Evolutionary conservation across 78 protist species (phyloP), one percentile per base, ranked within the genome.

Genomic region (Dictyostelium purpureum): DNA sequence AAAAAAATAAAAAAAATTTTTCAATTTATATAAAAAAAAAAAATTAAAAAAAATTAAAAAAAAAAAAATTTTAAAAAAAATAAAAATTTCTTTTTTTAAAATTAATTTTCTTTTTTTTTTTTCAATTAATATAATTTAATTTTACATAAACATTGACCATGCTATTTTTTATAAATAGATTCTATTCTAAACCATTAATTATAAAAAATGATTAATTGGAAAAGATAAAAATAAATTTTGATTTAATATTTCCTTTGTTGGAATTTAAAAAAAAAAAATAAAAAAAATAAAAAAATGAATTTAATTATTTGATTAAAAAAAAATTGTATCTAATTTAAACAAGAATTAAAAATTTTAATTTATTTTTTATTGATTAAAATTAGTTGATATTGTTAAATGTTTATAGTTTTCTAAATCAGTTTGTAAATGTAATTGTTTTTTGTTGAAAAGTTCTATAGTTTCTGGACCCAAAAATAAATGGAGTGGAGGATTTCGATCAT

Each of bases 381-480:
- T 78, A 21, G 87, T 78, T 6, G 73, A 40, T 6, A 43, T 61
- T 11, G 63, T 35, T 61, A 42, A 28, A 40, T 37, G 40, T 78
- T 43, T 54, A 26, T 61, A 59, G n/a, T 57, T 5, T 31, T 38
- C 47, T 42, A 78, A 42, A 59, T 78, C 87, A 4, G 45, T 26
- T 78, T 78, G 76, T 18, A 78, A 26, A 2, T 45, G 28, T 10
- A 45, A 10, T 26, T 38, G 31, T 61, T 61, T 78, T 37, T 45
- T 65, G 18, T 78, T 28, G 14, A 78, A 61, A 26, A 78, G 47
- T 12, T 31, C 61, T 3, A 57, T 42, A 0, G 87, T 45, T 42
- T 78, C 87, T 24, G 87, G 87, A 45, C 87, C 87, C 7, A 78
- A 37, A 6, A 61, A 42, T 45, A 78, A 78, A 61, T 57, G 73